Conservation (phyloP, 139 green algal species). For the Monoraphidium neglectum region DNA sequence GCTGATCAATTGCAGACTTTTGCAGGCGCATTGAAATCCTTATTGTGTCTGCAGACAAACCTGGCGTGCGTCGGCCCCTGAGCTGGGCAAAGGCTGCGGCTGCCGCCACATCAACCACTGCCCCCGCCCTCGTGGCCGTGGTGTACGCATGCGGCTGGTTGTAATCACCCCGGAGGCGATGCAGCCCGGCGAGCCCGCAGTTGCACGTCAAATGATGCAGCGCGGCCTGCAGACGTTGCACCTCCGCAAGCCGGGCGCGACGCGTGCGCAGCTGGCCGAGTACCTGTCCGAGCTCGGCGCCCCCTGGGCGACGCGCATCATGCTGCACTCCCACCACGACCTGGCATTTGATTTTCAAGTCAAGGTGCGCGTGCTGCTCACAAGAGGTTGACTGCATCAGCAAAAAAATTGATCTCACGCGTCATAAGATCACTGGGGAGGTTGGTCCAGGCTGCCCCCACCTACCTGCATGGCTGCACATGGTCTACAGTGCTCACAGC, state of each 20-base stretch:
- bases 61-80: too few relatives aligned
- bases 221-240: constrained; percentile 31
- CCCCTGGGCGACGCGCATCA: not conserved
- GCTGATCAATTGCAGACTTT: too few relatives aligned
- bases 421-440: too few relatives aligned
- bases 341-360: constrained; percentile 19
- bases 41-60: too few relatives aligned
- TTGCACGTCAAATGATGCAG: constrained; percentile 9
- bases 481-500: not conserved
- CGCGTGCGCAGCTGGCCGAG: not conserved
- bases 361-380: too few relatives aligned
- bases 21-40: too few relatives aligned
- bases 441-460: too few relatives aligned
- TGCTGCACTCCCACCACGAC: constrained; percentile 42
- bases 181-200: not conserved
- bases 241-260: constrained; percentile 38
- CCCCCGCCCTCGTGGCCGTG: too few relatives aligned
- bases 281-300: constrained; percentile 35
- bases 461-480: not conserved
- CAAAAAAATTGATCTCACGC: too few relatives aligned
- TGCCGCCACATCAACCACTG: too few relatives aligned
- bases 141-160: constrained; percentile 26
- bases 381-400: too few relatives aligned
- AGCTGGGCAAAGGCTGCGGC: too few relatives aligned
- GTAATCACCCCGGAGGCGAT: constrained; percentile 15